Conservation (phyloP, 225 moss, liverwort and hornwort genomes). For the Physcomitrium patens region DNA sequence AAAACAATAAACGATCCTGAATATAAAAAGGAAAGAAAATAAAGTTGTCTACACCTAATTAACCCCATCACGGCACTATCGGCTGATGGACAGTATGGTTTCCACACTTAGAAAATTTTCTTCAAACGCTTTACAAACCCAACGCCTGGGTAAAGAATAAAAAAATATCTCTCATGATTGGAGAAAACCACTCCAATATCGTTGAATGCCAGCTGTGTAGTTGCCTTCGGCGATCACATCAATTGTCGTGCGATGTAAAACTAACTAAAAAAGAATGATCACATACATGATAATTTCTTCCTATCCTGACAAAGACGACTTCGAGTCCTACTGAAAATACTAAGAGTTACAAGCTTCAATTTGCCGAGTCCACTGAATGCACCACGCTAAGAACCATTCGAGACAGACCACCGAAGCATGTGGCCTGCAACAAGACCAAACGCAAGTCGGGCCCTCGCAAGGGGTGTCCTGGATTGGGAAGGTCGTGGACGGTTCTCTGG, state of each 20-base stretch:
- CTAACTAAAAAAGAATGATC: constrained; percentile 48
- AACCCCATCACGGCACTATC: constrained; percentile 35
- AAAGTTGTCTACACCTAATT: background rate
- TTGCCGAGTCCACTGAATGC: constrained; percentile 23
- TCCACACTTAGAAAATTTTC: constrained; percentile 55
- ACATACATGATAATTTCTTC: constrained; percentile 31
- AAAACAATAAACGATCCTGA: too few relatives aligned
- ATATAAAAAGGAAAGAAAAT: too few relatives aligned
- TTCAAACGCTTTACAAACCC: constrained; percentile 59
- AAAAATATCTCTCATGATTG: constrained; percentile 40
- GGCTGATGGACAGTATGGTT: constrained; percentile 46
- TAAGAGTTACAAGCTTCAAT: constrained; percentile 38
- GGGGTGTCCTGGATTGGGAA: constrained; percentile 68
- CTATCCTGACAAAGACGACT: constrained; percentile 27
- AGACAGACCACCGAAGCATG: constrained; percentile 82
- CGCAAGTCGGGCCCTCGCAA: constrained; percentile 88
- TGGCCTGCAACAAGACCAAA: constrained; percentile 89
- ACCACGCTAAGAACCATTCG: constrained; percentile 65
- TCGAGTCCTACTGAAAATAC: constrained; percentile 32
- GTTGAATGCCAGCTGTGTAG: constrained; percentile 43
- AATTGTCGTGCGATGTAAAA: constrained; percentile 50
- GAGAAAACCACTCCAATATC: constrained; percentile 43
- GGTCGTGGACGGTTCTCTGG: constrained; percentile 48
- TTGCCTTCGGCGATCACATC: constrained; percentile 57
- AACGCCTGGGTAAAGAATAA: constrained; percentile 55